Evolutionary conservation across 192 early-diverging fungal species (phyloP).

Genomic region (Gamsiella multidivaricata): DNA sequence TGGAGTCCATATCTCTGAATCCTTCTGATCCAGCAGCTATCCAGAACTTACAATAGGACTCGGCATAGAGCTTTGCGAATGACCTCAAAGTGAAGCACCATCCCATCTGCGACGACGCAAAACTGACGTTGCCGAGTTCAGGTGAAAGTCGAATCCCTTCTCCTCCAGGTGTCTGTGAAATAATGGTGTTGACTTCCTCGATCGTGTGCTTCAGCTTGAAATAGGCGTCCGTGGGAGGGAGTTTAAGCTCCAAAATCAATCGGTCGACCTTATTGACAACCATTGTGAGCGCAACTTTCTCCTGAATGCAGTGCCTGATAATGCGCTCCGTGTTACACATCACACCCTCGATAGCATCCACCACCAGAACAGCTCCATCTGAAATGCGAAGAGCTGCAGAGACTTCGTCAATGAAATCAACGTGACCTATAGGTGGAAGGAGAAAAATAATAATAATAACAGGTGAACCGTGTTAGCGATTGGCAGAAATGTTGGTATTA

Average conservation of each 20-base stretch:
- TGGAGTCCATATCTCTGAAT: neutral
- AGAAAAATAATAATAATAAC: too few relatives aligned
- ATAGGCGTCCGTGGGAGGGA: conserved; percentile 97
- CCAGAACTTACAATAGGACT: conserved; percentile 70
- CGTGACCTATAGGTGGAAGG: conserved; percentile 89
- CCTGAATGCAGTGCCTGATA: conserved; percentile 83
- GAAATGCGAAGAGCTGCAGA: conserved; percentile 85
- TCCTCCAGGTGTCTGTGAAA: conserved; percentile 68
- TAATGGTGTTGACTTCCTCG: conserved; percentile 92
- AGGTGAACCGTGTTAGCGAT: too few relatives aligned
- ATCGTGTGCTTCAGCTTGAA: conserved; percentile 96
- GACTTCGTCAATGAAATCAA: conserved; percentile 95
- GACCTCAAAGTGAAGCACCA: conserved; percentile 95
- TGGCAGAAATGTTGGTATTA: neutral
- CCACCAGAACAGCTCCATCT: conserved; percentile 92
- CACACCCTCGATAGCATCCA: conserved; percentile 97
- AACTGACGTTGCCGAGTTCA: conserved; percentile 95
- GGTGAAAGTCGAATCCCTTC: conserved; percentile 85
- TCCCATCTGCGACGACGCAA: conserved; percentile 89
- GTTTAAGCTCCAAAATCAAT: conserved; percentile 94
- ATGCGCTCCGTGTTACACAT: conserved; percentile 94
- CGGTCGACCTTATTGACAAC: conserved; percentile 99
- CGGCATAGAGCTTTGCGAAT: conserved; percentile 91
- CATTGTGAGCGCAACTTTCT: conserved; percentile 82
- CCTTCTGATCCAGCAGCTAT: neutral